These are phyloP conservation scores for Tulasnella sp. DNA, from an alignment of 768 basidiomycete genomes.

Conservation along the genomic window DNA sequence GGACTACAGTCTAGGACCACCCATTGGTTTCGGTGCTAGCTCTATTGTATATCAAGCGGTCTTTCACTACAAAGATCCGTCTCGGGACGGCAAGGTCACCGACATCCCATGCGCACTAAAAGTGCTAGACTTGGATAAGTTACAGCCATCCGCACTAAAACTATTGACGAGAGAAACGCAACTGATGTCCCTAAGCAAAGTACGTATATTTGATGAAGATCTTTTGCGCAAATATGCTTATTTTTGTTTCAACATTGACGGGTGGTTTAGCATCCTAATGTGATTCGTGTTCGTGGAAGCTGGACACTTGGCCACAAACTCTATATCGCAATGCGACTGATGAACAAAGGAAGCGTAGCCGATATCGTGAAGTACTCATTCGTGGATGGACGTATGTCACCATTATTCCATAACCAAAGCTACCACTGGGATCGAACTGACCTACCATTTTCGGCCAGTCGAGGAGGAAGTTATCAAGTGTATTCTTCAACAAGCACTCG, in stretches of 20 bases:
- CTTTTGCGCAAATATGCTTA: background rate
- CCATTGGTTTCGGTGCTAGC: conserved; percentile 85
- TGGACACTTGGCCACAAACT: conserved; percentile 80
- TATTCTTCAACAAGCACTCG: conserved; percentile 70
- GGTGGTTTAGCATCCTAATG: conserved; percentile 53
- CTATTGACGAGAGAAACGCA: conserved; percentile 76
- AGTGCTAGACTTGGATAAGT: conserved; percentile 73
- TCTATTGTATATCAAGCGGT: conserved; percentile 77
- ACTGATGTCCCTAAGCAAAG: conserved; percentile 78
- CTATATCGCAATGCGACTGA: conserved; percentile 74
- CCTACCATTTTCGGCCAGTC: conserved; percentile 30
- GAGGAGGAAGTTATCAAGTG: conserved; percentile 80
- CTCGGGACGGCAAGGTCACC: conserved; percentile 24
- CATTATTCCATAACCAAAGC: background rate
- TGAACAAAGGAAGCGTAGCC: conserved; percentile 77
- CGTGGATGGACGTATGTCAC: conserved; percentile 45
- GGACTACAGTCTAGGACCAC: conserved; percentile 63
- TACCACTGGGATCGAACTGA: background rate
- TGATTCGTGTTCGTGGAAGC: conserved; percentile 77
- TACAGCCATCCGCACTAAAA: conserved; percentile 55
- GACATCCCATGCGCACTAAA: conserved; percentile 67
- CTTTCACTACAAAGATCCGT: conserved; percentile 34
- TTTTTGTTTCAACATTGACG: background rate
- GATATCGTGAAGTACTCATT: conserved; percentile 76
- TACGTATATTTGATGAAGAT: background rate